These are phyloP conservation scores for Penicillium samsonianum DNA, from an alignment of 495 filamentous ascomycete genomes.

Conservation along the genomic window DNA sequence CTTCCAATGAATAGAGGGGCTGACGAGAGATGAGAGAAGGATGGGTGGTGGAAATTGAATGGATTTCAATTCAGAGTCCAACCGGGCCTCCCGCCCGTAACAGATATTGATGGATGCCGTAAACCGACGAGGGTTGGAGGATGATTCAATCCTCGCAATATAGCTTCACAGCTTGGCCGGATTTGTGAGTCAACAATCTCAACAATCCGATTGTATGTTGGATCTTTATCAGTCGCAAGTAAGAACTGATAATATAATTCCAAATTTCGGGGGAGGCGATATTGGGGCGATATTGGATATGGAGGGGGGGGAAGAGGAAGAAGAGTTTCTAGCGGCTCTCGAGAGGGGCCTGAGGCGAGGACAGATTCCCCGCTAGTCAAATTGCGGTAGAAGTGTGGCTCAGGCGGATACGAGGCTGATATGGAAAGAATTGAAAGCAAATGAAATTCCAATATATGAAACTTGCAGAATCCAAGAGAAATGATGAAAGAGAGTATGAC, in stretches of 20 bases:
- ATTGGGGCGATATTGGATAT: neutral
- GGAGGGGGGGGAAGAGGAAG: slow-evolving; percentile 9
- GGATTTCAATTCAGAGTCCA: slow-evolving; percentile 3
- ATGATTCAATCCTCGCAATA: neutral
- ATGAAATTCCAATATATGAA: too few relatives aligned
- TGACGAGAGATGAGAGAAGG: neutral
- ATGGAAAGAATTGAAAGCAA: neutral
- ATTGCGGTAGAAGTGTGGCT: slow-evolving; percentile 13
- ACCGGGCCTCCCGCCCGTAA: slow-evolving; percentile 16
- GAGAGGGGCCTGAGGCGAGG: slow-evolving; percentile 15
- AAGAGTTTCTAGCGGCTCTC: slow-evolving; percentile 7
- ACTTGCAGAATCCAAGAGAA: slow-evolving; percentile 1
- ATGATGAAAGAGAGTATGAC: slow-evolving; percentile 10
- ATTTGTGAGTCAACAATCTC: neutral
- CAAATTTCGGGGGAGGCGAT: neutral
- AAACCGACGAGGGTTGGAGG: neutral
- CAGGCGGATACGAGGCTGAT: slow-evolving; percentile 9
- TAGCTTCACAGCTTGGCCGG: neutral
- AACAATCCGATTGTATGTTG: neutral
- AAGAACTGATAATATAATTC: neutral
- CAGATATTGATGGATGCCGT: slow-evolving; percentile 10
- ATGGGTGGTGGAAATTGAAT: neutral
- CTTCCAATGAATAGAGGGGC: neutral
- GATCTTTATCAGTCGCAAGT: neutral
- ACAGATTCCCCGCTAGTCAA: slow-evolving; percentile 12